A percentile compares a stretch with the other conserved stretches of the same genome.
These are phyloP conservation scores for Colletotrichum incanum DNA, from an alignment of 2,329 filamentous ascomycete genomes.

Conservation along the genomic window DNA sequence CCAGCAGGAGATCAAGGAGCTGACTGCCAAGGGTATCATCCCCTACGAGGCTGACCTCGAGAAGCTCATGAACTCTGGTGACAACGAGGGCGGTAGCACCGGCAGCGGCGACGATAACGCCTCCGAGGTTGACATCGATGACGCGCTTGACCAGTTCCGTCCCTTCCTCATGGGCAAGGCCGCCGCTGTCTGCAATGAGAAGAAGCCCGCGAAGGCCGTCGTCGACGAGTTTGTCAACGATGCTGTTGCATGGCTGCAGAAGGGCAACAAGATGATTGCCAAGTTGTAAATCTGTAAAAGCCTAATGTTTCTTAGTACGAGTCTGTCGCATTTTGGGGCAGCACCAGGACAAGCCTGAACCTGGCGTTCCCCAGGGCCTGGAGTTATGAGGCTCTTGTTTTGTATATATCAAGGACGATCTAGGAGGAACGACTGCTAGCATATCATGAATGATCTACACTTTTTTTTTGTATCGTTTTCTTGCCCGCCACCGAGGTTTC, in stretches of 20 bases:
- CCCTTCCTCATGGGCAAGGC: conserved; percentile 98
- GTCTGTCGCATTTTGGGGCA: conserved; percentile 20
- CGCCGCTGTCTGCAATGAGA: conserved; percentile 92
- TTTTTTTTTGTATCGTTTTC: neutral
- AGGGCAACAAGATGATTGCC: conserved; percentile 77
- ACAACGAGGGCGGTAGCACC: conserved; percentile 72
- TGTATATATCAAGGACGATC: conserved; percentile 35
- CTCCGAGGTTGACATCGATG: conserved; percentile 80
- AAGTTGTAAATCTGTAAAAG: conserved; percentile 72
- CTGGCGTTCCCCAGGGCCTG: conserved; percentile 22
- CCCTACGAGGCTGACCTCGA: conserved; percentile 97
- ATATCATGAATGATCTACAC: conserved; percentile 28
- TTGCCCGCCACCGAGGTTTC: neutral
- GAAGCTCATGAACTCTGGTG: conserved; percentile 75
- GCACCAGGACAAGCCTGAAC: conserved; percentile 3
- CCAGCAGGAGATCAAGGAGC: conserved; percentile 89
- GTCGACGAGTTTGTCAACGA: conserved; percentile 94
- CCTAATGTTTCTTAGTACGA: conserved; percentile 34
- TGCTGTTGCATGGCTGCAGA: conserved; percentile 79
- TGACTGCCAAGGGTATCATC: conserved; percentile 90
- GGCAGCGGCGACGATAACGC: conserved; percentile 71
- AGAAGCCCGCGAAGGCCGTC: conserved; percentile 90
- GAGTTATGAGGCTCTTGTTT: conserved; percentile 36
- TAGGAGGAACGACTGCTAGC: conserved; percentile 31
- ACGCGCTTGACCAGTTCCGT: conserved; percentile 91